phyloP scores from a whole-genome alignment of 2,329 filamentous ascomycete species.

The Karstenula rhodostoma region DNA sequence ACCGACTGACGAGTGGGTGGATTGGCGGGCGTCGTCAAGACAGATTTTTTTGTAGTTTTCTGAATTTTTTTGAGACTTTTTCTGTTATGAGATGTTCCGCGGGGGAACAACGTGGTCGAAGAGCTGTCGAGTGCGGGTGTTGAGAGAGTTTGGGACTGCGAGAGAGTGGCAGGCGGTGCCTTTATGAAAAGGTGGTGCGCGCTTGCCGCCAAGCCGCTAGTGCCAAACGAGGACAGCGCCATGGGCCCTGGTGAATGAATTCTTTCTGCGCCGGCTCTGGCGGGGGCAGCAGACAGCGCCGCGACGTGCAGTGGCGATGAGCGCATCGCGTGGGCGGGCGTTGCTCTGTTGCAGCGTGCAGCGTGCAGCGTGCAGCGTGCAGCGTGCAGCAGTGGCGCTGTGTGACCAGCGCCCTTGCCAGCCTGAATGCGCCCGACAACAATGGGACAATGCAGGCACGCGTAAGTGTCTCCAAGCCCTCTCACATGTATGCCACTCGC shows the following conservation, averaged over 20 bases:
- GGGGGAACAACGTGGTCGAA: slow-evolving; percentile 40
- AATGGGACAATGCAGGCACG: not conserved
- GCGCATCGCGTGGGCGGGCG: not conserved
- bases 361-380: not conserved
- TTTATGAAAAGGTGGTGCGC: slow-evolving; percentile 12
- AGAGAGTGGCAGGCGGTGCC: slow-evolving; percentile 16
- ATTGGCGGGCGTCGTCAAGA: slow-evolving; percentile 40
- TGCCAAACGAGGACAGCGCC: slow-evolving; percentile 10
- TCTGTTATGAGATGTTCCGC: slow-evolving; percentile 46
- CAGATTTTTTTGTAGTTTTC: slow-evolving; percentile 47
- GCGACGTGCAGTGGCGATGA: not conserved
- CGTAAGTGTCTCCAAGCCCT: not conserved
- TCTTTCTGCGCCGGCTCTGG: slow-evolving; percentile 4
- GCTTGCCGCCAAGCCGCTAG: slow-evolving; percentile 13
- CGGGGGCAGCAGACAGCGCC: not conserved
- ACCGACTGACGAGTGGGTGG: slow-evolving; percentile 35
- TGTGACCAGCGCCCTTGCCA: slow-evolving; percentile 1
- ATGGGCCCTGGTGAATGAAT: slow-evolving; percentile 10
- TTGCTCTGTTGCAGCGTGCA: not conserved
- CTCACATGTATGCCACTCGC: not conserved
- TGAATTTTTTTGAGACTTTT: slow-evolving; percentile 51
- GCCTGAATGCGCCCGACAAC: not conserved
- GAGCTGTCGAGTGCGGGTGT: slow-evolving; percentile 34
- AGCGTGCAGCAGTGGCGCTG: slow-evolving; percentile 3
- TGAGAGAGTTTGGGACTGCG: slow-evolving; percentile 32